Conservation (phyloP, 257 asterid genomes). For the Leptodermis oblonga region DNA sequence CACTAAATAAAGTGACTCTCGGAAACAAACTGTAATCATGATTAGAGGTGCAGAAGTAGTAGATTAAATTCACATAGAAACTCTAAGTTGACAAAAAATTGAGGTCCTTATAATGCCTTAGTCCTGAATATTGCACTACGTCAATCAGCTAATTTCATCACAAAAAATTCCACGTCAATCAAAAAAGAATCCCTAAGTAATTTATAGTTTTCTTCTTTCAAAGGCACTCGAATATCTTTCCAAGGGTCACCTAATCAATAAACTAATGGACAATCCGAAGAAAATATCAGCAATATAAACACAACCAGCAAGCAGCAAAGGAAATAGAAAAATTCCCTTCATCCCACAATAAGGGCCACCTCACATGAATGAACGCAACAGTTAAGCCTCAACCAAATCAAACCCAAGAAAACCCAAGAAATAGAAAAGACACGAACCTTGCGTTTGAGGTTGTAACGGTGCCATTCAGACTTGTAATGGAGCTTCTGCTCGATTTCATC, state of each 20-base stretch:
- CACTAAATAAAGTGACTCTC: background rate
- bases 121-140: background rate
- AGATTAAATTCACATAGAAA: background rate
- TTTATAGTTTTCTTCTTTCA: background rate
- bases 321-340: background rate
- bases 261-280: background rate
- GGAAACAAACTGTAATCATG: background rate
- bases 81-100: background rate
- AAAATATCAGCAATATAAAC: background rate
- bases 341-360: background rate
- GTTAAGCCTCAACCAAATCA: background rate
- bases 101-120: background rate
- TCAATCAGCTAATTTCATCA: background rate
- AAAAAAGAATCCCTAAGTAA: background rate
- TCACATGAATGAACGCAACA: background rate
- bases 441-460: slow-evolving; percentile 96
- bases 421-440: slow-evolving; percentile 42
- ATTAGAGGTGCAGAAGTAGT: background rate
- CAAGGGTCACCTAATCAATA: no score
- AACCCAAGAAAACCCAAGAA: background rate
- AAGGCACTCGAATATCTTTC: background rate
- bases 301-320: background rate
- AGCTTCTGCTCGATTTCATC: slow-evolving; percentile 73
- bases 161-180: background rate
- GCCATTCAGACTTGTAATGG: slow-evolving; percentile 97